phyloP scores from a whole-genome alignment of 2,329 filamentous ascomycete species.

The Neopestalotiopsis rosae region DNA sequence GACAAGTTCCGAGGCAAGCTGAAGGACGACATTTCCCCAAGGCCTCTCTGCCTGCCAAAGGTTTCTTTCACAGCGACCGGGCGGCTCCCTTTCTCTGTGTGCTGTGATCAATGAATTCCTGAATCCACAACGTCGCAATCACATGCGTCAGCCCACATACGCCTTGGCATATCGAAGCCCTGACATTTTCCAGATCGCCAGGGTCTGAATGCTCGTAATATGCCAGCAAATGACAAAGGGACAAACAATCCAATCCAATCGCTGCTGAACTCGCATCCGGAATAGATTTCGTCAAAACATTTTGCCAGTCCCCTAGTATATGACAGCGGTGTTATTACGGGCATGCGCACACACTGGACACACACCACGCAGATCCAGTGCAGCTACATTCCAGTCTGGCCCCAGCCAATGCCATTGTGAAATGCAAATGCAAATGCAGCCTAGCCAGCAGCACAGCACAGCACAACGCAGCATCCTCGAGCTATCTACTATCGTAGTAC shows the following conservation, averaged over 20 bases:
- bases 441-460: too few species aligned
- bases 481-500: neutral
- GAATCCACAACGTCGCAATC: conserved; percentile 6
- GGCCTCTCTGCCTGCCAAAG: too few species aligned
- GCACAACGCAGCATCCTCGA: neutral
- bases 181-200: conserved; percentile 12
- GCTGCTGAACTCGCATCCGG: neutral
- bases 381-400: conserved; percentile 25
- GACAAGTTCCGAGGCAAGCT: too few species aligned
- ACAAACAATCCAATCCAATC: neutral
- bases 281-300: neutral
- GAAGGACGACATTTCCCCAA: too few species aligned
- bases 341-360: neutral
- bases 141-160: conserved; percentile 10
- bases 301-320: too few species aligned
- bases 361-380: neutral
- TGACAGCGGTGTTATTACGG: neutral
- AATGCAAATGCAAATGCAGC: conserved; percentile 9
- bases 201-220: conserved; percentile 5
- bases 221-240: neutral
- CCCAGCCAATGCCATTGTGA: conserved; percentile 21
- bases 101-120: neutral
- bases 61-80: too few species aligned
- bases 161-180: neutral
- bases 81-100: too few species aligned